A percentile compares a stretch with the other conserved stretches of the same genome.
Evolutionary conservation across 2,329 filamentous ascomycete species (phyloP).

Genomic region (Stylonectria norvegica): DNA sequence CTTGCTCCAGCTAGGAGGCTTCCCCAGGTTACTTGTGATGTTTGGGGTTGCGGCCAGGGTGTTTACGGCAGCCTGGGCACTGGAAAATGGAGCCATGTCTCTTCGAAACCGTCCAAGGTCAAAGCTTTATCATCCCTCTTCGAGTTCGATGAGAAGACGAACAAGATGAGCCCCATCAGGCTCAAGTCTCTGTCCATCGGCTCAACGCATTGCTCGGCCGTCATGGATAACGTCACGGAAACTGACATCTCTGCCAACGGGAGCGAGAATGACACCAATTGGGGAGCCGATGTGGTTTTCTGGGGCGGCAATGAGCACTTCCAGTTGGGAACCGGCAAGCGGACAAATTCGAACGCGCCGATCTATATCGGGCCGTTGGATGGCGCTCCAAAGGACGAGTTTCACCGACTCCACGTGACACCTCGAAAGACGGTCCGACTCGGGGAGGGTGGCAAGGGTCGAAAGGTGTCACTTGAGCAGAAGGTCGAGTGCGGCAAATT

Average conservation of each 20-base stretch:
- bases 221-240: slow-evolving; percentile 77
- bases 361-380: slow-evolving; percentile 78
- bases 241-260: slow-evolving; percentile 51
- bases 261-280: slow-evolving; percentile 72
- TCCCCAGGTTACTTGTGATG: slow-evolving; percentile 50
- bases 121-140: slow-evolving; percentile 78
- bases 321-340: slow-evolving; percentile 87
- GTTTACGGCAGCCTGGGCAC: slow-evolving; percentile 81
- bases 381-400: slow-evolving; percentile 52
- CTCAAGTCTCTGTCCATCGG: slow-evolving; percentile 72
- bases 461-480: slow-evolving; percentile 77
- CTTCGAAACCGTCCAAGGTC: slow-evolving; percentile 72
- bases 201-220: slow-evolving; percentile 73
- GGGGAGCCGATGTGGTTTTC: slow-evolving; percentile 83
- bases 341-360: slow-evolving; percentile 74
- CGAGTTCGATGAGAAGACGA: slow-evolving; percentile 77
- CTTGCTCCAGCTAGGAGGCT: slow-evolving; percentile 32
- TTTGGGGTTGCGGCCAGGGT: slow-evolving; percentile 83
- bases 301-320: slow-evolving; percentile 96
- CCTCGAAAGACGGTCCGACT: slow-evolving; percentile 69
- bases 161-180: slow-evolving; percentile 71
- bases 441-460: slow-evolving; percentile 51
- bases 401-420: slow-evolving; percentile 76
- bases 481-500: slow-evolving; percentile 81
- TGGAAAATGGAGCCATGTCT: slow-evolving; percentile 85